Evolutionary conservation across 306 rosid species (phyloP), one percentile per base, ranked within the genome.

Genomic region (Pyrus pyrifolia): DNA sequence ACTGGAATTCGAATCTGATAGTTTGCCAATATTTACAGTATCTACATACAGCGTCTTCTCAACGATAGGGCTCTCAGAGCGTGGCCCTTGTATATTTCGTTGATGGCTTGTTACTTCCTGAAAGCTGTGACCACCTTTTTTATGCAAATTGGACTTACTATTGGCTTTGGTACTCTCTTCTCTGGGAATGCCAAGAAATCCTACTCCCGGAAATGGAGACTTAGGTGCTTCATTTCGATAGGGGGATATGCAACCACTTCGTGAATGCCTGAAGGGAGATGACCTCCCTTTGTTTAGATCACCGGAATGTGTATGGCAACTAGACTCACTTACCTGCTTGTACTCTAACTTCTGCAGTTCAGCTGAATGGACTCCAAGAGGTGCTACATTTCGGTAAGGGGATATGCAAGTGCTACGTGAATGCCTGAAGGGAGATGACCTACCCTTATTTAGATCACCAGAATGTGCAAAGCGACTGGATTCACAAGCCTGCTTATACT

Each of bases 21-120:
- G 46, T 76, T 82, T 84, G 23, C 73, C 83, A 64, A 80, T 83
- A 64, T 89, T 87, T 2, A 78, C 86, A 71, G 88, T 80, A 81
- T 92, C 98, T 78, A 95, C 89, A 74, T 90, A 88, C 81, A 95
- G 76, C 19, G 91, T 92, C 83, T 95, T 95, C 83, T 95, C 98
- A 22, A 86, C 67, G 4, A 86, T 65, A 63, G 88, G 78, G 80
- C 63, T 86, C 68, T 75, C 84, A 25, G 85, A 76, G 62, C 78
- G 74, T 30, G 86, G 78, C 78, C 79, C 73, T 77, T 71, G 81
- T 83, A 76, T 87, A 72, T 67, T 77, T 76, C 79, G 80, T 72
- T 53, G 74, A 72, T 63, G 86, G 53, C 79, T 63, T 46, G 40
- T 72, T 66, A 78, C 74, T 52, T 82, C 88, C 81, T 76, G 83